Evolutionary conservation across 305 asterid genomes (phyloP).

Genomic region (Ajuga reptans): DNA sequence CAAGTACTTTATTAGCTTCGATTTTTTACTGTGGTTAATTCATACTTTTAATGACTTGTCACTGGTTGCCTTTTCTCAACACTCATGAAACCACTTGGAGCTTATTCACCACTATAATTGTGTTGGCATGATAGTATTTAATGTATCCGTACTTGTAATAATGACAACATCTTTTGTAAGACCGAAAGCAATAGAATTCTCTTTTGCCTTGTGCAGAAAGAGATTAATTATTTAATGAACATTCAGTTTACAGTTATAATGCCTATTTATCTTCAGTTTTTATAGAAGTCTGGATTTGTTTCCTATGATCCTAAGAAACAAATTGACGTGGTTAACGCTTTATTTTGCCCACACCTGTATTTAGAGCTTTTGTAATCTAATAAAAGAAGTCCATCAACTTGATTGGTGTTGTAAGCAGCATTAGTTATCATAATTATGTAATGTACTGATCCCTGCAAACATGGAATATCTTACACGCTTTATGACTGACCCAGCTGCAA

Average conservation of each 20-base stretch:
- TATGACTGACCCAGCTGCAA: not conserved
- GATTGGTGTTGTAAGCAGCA: not conserved
- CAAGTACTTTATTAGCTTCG: constrained; percentile 1
- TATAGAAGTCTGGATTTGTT: not conserved
- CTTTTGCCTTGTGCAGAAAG: constrained; percentile 9
- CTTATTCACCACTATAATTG: not conserved
- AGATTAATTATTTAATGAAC: not conserved
- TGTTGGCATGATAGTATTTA: constrained; percentile 4
- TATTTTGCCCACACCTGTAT: not conserved
- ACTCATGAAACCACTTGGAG: not conserved
- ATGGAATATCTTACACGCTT: not conserved
- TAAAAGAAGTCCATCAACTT: not conserved
- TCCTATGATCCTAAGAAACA: not conserved
- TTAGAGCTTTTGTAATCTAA: not conserved
- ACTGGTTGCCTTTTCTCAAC: not conserved
- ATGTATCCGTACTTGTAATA: not conserved
- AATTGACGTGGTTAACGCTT: not conserved
- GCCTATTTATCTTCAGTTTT: not conserved
- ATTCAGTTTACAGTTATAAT: not conserved
- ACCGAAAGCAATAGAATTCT: not conserved
- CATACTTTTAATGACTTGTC: not conserved
- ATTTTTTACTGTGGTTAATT: not conserved
- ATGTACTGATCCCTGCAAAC: not conserved
- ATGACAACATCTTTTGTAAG: not conserved
- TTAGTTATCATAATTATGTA: not conserved